phyloP scores from a whole-genome alignment of 139 green algal genomes.

The Gonium pectorale region DNA sequence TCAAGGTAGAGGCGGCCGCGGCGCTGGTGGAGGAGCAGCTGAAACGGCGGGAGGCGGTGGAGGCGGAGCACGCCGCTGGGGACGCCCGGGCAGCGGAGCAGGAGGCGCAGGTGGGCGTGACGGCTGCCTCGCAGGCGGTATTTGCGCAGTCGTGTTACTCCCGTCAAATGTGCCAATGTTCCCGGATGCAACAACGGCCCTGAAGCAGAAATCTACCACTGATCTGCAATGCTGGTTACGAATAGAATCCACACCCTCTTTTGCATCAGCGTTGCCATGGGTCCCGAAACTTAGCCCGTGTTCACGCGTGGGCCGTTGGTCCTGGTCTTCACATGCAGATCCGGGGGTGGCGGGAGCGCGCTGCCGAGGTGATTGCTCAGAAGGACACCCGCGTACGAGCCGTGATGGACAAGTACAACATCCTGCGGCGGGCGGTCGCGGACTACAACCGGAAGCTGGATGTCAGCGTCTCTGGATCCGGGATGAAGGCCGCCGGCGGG shows the following conservation, averaged over 20 bases:
- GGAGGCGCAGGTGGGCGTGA: constrained; percentile 74
- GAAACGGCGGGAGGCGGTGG: constrained; percentile 79
- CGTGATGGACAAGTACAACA: constrained; percentile 54
- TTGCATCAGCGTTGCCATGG: too few species aligned
- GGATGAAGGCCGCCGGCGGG: neutral
- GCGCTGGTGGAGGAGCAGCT: constrained; percentile 80
- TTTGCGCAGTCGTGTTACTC: too few species aligned
- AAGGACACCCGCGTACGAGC: constrained; percentile 31
- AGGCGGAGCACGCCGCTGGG: constrained; percentile 81
- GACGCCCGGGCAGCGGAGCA: constrained; percentile 77
- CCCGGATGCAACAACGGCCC: too few species aligned
- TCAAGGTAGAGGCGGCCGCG: constrained; percentile 81
- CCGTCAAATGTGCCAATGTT: too few species aligned
- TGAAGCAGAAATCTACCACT: too few species aligned
- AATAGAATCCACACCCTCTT: too few species aligned
- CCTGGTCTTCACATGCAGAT: too few species aligned
- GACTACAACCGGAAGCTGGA: constrained; percentile 52
- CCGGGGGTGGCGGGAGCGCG: constrained; percentile 46
- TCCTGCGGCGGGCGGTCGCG: constrained; percentile 45
- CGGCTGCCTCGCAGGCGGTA: too few species aligned
- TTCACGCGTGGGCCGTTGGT: too few species aligned
- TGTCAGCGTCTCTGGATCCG: neutral
- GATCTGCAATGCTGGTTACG: too few species aligned
- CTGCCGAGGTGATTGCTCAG: constrained; percentile 29
- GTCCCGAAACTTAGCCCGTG: too few species aligned